These are phyloP conservation scores for Cryptococcus jaspeensis DNA, from an alignment of 1,284 basidiomycete genomes.

Conservation along the genomic window DNA sequence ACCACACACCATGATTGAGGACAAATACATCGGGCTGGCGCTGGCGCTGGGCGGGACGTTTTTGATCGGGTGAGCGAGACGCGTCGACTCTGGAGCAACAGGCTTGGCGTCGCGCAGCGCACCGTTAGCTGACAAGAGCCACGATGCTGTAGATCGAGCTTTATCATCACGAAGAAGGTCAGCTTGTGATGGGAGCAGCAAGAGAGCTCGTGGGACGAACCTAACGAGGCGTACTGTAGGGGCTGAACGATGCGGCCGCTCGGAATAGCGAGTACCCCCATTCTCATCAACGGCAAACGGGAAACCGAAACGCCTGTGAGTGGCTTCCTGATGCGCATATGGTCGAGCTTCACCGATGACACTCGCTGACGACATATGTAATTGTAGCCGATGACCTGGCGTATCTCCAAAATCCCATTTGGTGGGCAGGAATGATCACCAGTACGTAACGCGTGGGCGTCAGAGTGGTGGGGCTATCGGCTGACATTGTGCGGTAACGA, in stretches of 20 bases:
- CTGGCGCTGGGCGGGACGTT: constrained; percentile 80
- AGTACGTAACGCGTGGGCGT: constrained; percentile 59
- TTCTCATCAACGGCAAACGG: constrained; percentile 53
- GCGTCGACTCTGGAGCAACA: neutral
- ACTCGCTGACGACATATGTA: neutral
- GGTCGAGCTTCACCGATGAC: neutral
- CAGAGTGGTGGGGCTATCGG: neutral
- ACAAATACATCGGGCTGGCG: constrained; percentile 86
- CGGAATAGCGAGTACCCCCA: constrained; percentile 68
- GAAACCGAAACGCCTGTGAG: constrained; percentile 65
- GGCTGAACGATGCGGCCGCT: constrained; percentile 73
- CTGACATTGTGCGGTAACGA: constrained; percentile 10
- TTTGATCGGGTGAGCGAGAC: constrained; percentile 63
- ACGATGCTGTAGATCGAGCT: constrained; percentile 60
- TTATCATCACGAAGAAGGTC: constrained; percentile 97
- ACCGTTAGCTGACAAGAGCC: neutral
- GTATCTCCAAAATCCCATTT: constrained; percentile 90
- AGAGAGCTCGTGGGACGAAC: neutral
- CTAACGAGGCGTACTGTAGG: constrained; percentile 54
- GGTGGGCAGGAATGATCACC: constrained; percentile 96
- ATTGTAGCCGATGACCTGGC: constrained; percentile 70
- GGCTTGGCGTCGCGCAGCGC: too few relatives aligned
- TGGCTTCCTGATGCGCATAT: constrained; percentile 44
- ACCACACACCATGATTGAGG: constrained; percentile 65
- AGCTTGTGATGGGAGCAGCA: constrained; percentile 15